Percentiles rank a stretch among this genome's conserved stretches.
These are phyloP conservation scores for Tricholoma matsutake DNA, from an alignment of 768 basidiomycete genomes.

Conservation along the genomic window DNA sequence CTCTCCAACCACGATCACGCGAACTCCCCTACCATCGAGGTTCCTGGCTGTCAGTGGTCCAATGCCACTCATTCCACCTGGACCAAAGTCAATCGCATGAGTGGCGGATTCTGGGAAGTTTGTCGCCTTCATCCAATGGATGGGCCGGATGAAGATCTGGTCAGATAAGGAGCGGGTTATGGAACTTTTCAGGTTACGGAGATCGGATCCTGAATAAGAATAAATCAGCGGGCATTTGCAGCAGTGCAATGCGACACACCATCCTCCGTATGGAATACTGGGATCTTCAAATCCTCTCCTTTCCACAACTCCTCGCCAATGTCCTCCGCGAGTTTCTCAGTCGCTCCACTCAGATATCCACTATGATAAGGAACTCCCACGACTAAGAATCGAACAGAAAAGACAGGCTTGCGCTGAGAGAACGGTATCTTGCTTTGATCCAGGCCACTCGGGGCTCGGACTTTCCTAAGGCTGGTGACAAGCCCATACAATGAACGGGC, in stretches of 20 bases:
- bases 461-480: slow-evolving; percentile 85
- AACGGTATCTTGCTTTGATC: slow-evolving; percentile 95
- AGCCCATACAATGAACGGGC: slow-evolving; percentile 91
- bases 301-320: slow-evolving; percentile 78
- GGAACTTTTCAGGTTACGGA: slow-evolving; percentile 65
- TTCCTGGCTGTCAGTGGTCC: slow-evolving; percentile 88
- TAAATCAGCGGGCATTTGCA: slow-evolving; percentile 14
- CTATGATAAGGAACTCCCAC: slow-evolving; percentile 97
- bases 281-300: slow-evolving; percentile 64
- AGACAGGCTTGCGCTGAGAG: slow-evolving; percentile 93
- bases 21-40: slow-evolving; percentile 90
- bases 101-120: slow-evolving; percentile 88
- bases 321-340: slow-evolving; percentile 77
- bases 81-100: slow-evolving; percentile 95
- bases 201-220: slow-evolving; percentile 66
- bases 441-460: slow-evolving; percentile 79
- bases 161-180: slow-evolving; percentile 88
- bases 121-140: slow-evolving; percentile 92
- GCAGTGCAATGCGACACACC: slow-evolving; percentile 49
- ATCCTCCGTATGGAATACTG: slow-evolving; percentile 91
- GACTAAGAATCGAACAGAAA: slow-evolving; percentile 91
- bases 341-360: slow-evolving; percentile 69
- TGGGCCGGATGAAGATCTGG: slow-evolving; percentile 88
- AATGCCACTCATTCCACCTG: slow-evolving; percentile 91
- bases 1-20: slow-evolving; percentile 88